Evolutionary conservation across 2,329 filamentous ascomycete genomes (phyloP).

Genomic region (Paracoccidioides lutzii): DNA sequence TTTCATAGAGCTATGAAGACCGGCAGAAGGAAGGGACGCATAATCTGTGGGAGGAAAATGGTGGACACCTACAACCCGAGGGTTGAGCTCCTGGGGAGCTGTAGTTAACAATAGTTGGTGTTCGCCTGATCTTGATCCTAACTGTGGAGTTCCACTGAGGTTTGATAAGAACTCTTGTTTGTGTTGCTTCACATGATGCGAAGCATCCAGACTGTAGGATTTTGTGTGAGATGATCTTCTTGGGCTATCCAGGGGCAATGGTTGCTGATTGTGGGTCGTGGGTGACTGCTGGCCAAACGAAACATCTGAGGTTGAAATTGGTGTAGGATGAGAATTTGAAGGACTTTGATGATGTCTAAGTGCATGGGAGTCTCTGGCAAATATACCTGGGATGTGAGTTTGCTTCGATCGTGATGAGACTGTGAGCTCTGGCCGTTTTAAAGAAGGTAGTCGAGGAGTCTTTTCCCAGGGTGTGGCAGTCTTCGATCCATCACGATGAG

Average conservation of each 20-base stretch:
- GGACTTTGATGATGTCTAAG: constrained; percentile 13
- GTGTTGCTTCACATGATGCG: constrained; percentile 5
- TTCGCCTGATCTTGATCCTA: not conserved
- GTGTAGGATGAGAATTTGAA: constrained; percentile 17
- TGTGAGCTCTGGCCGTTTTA: constrained; percentile 3
- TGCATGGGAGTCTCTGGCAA: constrained; percentile 21
- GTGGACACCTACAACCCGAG: constrained; percentile 3
- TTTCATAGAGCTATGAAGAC: constrained; percentile 7
- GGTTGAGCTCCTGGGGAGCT: not conserved
- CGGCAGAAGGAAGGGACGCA: not conserved
- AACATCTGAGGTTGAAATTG: not conserved
- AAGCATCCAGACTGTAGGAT: constrained; percentile 12
- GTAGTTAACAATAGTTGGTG: not conserved
- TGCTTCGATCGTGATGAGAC: constrained; percentile 7
- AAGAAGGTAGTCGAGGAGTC: not conserved
- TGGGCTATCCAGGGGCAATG: not conserved
- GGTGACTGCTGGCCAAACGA: not conserved
- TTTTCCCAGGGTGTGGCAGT: not conserved
- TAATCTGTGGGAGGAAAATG: constrained; percentile 8
- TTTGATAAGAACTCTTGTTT: constrained; percentile 4
- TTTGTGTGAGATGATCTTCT: constrained; percentile 8
- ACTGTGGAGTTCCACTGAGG: not conserved
- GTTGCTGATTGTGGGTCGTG: not conserved
- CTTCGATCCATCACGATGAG: constrained; percentile 12
- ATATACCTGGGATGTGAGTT: constrained; percentile 15